Evolutionary conservation across 257 asterid genomes (phyloP), one percentile per base, ranked within the genome.

Genomic region (Solanum pinnatisectum): DNA sequence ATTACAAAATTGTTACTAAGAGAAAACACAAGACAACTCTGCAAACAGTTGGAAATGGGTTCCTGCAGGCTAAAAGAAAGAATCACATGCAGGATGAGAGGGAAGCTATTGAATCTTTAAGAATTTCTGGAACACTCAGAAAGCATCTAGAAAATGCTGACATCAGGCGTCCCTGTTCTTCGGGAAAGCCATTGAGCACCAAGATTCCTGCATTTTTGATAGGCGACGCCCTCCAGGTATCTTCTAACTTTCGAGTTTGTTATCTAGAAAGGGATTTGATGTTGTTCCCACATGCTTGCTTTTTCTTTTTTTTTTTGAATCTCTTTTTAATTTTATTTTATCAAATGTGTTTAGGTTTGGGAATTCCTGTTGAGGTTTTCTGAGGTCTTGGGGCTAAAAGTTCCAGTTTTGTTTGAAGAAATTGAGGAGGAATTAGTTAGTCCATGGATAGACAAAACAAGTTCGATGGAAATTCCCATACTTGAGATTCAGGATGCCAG

Each of bases 221-320:
- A 27, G 98, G 99, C 73, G 98, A 96, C 91, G 92, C 96, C 77
- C 93, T 97, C 87, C 96, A 96, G 99, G 99, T 97, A 91, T 90
- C 33, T 49, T 36, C 67, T 16, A 81, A 87, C 25, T 89, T 22
- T 33, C 15, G 18, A 27, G 35, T 59, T 89, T 86, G 30, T 59
- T 72, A 33, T 84, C 59, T 60, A 23, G 82, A 46, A 68, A 83
- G 44, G 37, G 63, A 63, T 87, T 83, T 3, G 39, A 40, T 35
- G 44, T 90, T 84, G 52, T 90, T 84, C 78, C 46, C 56, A 79
- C 52, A 39, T 86, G 89, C 93, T 89, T 87, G 88, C 83, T 42
- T 42, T 70, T 89, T 86, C 36, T 84, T 89, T 44, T 18, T 44
- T 18, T 30, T 37, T 77, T 39, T 16, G 42, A 78, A 22, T 30